Evolutionary conservation across 2,329 filamentous ascomycete species (phyloP).

Genomic region (Elsinoe necatrix): DNA sequence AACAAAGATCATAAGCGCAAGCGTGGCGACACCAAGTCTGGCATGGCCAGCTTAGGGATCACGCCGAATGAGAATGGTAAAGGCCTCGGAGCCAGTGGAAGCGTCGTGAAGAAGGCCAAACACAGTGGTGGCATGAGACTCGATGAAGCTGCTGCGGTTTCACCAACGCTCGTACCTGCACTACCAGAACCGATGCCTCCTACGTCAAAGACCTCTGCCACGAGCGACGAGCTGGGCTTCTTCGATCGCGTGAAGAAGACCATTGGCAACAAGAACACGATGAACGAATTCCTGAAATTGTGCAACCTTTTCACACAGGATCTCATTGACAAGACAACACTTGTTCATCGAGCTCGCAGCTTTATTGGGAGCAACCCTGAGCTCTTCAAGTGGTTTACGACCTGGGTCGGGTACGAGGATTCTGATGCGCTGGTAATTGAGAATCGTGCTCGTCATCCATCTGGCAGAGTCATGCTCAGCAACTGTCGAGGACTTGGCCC

Average conservation of each 20-base stretch:
- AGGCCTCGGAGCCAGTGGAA: conserved; percentile 6
- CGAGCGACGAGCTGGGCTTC: conserved; percentile 78
- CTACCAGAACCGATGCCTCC: conserved; percentile 82
- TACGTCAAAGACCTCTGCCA: conserved; percentile 62
- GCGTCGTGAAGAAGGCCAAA: conserved; percentile 52
- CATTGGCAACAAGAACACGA: conserved; percentile 81
- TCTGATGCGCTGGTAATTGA: conserved; percentile 65
- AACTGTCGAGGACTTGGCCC: conserved; percentile 94
- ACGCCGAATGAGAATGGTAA: neutral
- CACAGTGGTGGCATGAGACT: conserved; percentile 58
- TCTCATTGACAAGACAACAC: conserved; percentile 74
- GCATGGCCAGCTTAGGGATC: conserved; percentile 8
- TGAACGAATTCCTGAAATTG: conserved; percentile 94
- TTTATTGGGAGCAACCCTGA: conserved; percentile 88
- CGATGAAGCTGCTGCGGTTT: conserved; percentile 52
- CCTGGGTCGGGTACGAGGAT: conserved; percentile 69
- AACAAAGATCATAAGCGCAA: conserved; percentile 70
- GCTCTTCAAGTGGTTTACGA: conserved; percentile 80
- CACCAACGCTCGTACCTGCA: conserved; percentile 79
- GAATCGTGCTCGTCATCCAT: conserved; percentile 65
- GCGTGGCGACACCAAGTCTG: conserved; percentile 16
- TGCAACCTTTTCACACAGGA: conserved; percentile 93
- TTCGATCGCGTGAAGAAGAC: conserved; percentile 97
- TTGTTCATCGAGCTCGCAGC: conserved; percentile 71
- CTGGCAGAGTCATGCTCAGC: conserved; percentile 79